These are phyloP conservation scores for Xylaria digitata DNA, from an alignment of 2,329 filamentous ascomycete species.

Conservation along the genomic window DNA sequence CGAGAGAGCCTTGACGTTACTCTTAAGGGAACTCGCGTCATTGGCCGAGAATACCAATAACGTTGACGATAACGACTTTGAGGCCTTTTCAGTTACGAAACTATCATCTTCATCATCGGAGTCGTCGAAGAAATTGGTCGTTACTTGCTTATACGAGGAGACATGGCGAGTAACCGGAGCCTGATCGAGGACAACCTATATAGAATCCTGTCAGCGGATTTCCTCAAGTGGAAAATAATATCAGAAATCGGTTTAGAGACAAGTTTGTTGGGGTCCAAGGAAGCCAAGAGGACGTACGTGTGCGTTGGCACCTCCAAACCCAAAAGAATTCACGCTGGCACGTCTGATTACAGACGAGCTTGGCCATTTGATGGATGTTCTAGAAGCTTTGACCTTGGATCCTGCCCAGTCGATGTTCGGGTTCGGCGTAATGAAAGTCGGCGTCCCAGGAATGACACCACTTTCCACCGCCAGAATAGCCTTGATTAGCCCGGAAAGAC, in stretches of 20 bases:
- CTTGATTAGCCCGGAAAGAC: constrained; percentile 33
- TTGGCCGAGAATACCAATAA: constrained; percentile 45
- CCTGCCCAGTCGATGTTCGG: constrained; percentile 38
- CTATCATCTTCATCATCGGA: constrained; percentile 25
- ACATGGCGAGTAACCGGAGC: constrained; percentile 7
- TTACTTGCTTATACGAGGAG: constrained; percentile 26
- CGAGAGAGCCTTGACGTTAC: constrained; percentile 37
- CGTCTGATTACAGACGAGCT: constrained; percentile 20
- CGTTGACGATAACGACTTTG: constrained; percentile 4
- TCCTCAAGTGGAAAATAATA: no score
- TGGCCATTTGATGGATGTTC: constrained; percentile 43
- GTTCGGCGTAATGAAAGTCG: constrained; percentile 15
- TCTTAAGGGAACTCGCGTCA: constrained; percentile 42
- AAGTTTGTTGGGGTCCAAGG: no score
- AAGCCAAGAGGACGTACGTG: constrained; percentile 36
- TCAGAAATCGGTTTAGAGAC: no score
- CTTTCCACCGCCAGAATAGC: constrained; percentile 2
- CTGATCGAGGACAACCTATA: no score
- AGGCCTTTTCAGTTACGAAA: constrained; percentile 18
- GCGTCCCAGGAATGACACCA: constrained; percentile 18
- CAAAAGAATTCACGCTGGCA: constrained; percentile 51
- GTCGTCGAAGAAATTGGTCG: constrained; percentile 33
- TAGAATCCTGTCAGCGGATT: no score
- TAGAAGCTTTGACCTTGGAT: constrained; percentile 32
- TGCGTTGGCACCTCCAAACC: constrained; percentile 53